These are phyloP conservation scores for Combretum micranthum DNA, from an alignment of 345 rosid genomes.

Conservation along the genomic window DNA sequence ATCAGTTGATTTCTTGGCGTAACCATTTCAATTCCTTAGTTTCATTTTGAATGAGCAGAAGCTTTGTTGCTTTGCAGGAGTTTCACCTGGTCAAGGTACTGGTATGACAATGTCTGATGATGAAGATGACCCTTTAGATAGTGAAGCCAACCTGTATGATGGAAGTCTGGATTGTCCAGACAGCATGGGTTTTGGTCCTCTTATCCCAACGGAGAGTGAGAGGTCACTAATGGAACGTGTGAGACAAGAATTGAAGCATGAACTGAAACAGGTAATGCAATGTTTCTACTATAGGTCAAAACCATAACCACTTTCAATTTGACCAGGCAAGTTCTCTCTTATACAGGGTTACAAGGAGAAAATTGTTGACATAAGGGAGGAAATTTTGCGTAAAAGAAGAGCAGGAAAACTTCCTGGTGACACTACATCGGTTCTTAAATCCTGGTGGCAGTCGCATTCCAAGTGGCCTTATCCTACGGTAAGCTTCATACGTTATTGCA, in stretches of 20 bases:
- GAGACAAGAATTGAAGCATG: slow-evolving; percentile 93
- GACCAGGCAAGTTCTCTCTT: not conserved
- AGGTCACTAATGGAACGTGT: slow-evolving; percentile 97
- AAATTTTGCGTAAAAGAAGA: slow-evolving; percentile 93
- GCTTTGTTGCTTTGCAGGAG: slow-evolving; percentile 40
- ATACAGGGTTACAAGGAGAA: slow-evolving; percentile 93
- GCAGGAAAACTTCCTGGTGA: slow-evolving; percentile 99
- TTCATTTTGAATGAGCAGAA: too few species aligned
- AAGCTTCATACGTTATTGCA: slow-evolving; percentile 3
- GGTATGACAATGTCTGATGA: slow-evolving; percentile 99
- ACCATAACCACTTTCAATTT: too few species aligned
- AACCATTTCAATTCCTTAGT: too few species aligned
- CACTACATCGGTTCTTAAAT: slow-evolving; percentile 80
- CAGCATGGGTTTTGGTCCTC: slow-evolving; percentile 86
- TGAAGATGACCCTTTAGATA: slow-evolving; percentile 88
- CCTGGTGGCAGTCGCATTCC: slow-evolving; percentile 97
- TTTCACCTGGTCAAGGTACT: slow-evolving; percentile 91
- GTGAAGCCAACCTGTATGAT: slow-evolving; percentile 77
- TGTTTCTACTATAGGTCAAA: too few species aligned
- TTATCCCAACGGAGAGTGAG: slow-evolving; percentile 88
- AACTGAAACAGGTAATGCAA: slow-evolving; percentile 70
- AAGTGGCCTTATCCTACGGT: slow-evolving; percentile 99
- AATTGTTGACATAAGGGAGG: slow-evolving; percentile 89
- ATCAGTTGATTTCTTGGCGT: too few species aligned
- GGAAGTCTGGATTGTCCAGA: slow-evolving; percentile 64